Percentiles rank a stretch among this genome's conserved stretches.
These are phyloP conservation scores for Malassezia sp. DNA, from an alignment of 1,284 basidiomycete genomes.

Conservation along the genomic window DNA sequence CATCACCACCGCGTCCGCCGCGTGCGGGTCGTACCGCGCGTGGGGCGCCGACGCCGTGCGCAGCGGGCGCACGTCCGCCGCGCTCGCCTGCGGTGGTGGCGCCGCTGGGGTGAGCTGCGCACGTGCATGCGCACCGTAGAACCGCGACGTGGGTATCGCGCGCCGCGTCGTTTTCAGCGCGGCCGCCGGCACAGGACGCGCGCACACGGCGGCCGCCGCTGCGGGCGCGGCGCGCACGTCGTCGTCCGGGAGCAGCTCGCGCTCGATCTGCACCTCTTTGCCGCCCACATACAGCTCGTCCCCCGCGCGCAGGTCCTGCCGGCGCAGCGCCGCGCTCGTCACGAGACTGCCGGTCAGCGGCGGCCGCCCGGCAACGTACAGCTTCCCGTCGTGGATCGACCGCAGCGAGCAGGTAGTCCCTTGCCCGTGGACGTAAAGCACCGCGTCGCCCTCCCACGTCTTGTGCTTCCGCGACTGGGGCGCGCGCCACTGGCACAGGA, in stretches of 20 bases:
- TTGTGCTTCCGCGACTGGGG: slow-evolving; percentile 69
- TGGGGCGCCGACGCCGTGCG: slow-evolving; percentile 5
- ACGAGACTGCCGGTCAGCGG: slow-evolving; percentile 2
- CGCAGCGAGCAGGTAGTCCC: slow-evolving; percentile 26
- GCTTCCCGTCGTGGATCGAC: slow-evolving; percentile 28
- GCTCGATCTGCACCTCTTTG: slow-evolving; percentile 14
- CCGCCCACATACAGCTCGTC: slow-evolving; percentile 18
- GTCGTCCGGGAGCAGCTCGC: not conserved
- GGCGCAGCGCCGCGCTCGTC: slow-evolving; percentile 11
- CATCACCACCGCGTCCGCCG: slow-evolving; percentile 68
- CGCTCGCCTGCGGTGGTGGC: not conserved
- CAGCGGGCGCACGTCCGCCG: not conserved
- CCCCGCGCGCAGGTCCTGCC: slow-evolving; percentile 2
- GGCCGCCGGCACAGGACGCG: no score
- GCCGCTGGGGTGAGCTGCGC: not conserved
- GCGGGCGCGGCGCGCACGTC: not conserved
- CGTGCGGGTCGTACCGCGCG: slow-evolving; percentile 26
- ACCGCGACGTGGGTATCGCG: slow-evolving; percentile 12
- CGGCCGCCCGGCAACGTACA: no score
- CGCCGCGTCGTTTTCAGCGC: not conserved
- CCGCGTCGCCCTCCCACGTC: slow-evolving; percentile 62
- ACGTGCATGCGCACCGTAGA: slow-evolving; percentile 2
- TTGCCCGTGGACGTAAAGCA: slow-evolving; percentile 31
- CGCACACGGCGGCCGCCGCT: no score
- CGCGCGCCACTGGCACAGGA: slow-evolving; percentile 52